phyloP scores from a whole-genome alignment of 768 basidiomycete species.

The Suillus variegatus region DNA sequence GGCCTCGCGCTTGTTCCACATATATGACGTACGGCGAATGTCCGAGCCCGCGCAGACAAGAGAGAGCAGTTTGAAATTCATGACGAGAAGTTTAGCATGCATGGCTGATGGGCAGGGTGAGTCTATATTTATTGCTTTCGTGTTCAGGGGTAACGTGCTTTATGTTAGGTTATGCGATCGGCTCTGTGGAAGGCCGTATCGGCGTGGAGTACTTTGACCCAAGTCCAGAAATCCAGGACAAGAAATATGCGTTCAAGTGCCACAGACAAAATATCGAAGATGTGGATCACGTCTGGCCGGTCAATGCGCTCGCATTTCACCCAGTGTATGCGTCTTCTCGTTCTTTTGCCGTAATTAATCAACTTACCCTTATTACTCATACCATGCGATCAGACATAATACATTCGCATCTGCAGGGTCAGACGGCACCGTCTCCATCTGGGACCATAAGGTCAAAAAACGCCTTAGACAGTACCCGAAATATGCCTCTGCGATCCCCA shows the following conservation, averaged over 20 bases:
- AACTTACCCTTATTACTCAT: not conserved
- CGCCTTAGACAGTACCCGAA: conserved; percentile 89
- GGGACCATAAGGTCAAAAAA: conserved; percentile 98
- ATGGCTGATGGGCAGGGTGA: conserved; percentile 92
- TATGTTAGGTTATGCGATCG: conserved; percentile 80
- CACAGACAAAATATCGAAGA: conserved; percentile 89
- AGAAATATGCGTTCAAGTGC: conserved; percentile 89
- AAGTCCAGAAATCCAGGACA: conserved; percentile 71
- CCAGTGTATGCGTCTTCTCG: conserved; percentile 55
- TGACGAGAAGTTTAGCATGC: conserved; percentile 88
- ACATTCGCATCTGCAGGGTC: conserved; percentile 97
- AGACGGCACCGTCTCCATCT: conserved; percentile 91
- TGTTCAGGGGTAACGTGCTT: not conserved
- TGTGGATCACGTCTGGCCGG: conserved; percentile 95
- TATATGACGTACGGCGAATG: conserved; percentile 87
- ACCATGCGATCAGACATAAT: conserved; percentile 59
- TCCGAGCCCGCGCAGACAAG: conserved; percentile 71
- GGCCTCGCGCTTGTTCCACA: conserved; percentile 87
- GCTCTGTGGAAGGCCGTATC: conserved; percentile 93
- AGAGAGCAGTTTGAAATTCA: conserved; percentile 93
- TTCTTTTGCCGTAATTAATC: conserved; percentile 3
- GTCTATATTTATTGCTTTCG: conserved; percentile 14
- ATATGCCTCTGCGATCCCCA: conserved; percentile 72
- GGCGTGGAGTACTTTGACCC: conserved; percentile 97
- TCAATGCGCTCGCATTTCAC: conserved; percentile 94